phyloP scores from a whole-genome alignment of 768 basidiomycete genomes.

The Royoungia palumana region DNA sequence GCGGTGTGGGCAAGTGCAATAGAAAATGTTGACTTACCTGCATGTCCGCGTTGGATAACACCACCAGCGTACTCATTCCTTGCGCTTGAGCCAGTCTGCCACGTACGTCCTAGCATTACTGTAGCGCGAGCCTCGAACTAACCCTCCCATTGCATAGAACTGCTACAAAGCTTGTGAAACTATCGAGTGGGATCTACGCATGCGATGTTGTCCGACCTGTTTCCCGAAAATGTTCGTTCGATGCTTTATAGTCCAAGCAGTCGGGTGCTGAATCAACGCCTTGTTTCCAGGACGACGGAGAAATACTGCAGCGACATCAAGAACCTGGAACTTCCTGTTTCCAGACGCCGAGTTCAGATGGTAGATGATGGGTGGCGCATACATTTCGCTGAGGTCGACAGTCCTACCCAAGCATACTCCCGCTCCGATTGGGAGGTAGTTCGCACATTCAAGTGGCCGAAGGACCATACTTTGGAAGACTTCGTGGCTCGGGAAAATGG shows the following conservation, averaged over 20 bases:
- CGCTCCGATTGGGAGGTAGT: neutral
- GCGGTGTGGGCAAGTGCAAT: constrained; percentile 28
- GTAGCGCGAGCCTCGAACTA: neutral
- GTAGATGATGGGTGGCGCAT: too few relatives aligned
- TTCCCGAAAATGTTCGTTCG: constrained; percentile 10
- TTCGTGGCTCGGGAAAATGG: neutral
- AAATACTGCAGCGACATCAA: too few relatives aligned
- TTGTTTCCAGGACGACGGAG: neutral
- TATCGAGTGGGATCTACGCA: constrained; percentile 12
- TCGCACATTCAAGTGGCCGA: neutral
- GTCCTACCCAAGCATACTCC: neutral
- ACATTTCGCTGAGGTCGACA: too few relatives aligned
- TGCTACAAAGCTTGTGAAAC: constrained; percentile 11
- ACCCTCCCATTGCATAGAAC: neutral
- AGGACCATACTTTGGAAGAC: neutral
- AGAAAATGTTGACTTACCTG: constrained; percentile 23
- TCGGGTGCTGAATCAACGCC: neutral
- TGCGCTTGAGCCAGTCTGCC: constrained; percentile 28
- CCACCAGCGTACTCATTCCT: constrained; percentile 29
- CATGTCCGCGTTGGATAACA: constrained; percentile 26
- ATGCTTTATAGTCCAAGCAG: too few relatives aligned
- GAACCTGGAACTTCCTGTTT: neutral
- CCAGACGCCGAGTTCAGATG: too few relatives aligned
- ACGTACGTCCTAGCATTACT: constrained; percentile 17
- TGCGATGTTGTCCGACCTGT: constrained; percentile 9